Evolutionary conservation across 495 filamentous ascomycete genomes (phyloP).

Genomic region (Penicillium waksmanii): DNA sequence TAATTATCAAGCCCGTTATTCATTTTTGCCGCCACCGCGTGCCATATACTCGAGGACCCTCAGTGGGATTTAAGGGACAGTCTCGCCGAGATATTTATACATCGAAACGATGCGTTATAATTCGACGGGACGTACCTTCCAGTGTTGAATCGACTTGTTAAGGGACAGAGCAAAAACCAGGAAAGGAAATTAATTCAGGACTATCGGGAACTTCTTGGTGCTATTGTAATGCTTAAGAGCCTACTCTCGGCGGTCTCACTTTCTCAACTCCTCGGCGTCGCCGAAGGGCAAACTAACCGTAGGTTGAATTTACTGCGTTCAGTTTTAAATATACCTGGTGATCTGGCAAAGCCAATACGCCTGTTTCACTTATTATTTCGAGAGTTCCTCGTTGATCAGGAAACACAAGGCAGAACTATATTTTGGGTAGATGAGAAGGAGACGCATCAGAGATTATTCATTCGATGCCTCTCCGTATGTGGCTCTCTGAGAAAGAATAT

Average conservation of each 20-base stretch:
- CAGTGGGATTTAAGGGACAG: conserved; percentile 7
- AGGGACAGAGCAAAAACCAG: neutral
- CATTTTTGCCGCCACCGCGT: conserved; percentile 11
- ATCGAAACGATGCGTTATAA: neutral
- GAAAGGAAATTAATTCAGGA: neutral
- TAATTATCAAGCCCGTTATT: conserved; percentile 10
- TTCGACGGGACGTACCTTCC: conserved; percentile 4
- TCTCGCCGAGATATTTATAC: conserved; percentile 1
- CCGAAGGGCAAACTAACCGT: neutral
- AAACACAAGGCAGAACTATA: neutral
- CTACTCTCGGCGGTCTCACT: neutral
- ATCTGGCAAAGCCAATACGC: neutral
- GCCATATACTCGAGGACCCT: conserved; percentile 6
- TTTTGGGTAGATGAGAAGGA: neutral
- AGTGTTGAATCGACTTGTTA: conserved; percentile 4
- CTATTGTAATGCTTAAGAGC: neutral
- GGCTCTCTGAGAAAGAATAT: neutral
- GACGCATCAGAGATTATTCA: neutral
- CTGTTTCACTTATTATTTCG: neutral
- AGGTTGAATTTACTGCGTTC: neutral
- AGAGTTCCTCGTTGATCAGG: neutral
- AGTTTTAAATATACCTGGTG: neutral
- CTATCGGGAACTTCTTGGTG: neutral
- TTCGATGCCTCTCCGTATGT: neutral
- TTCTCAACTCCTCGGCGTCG: neutral